Evolutionary conservation across 169 alveolate genomes (phyloP).

Genomic region (Plasmodium chabaudi): DNA sequence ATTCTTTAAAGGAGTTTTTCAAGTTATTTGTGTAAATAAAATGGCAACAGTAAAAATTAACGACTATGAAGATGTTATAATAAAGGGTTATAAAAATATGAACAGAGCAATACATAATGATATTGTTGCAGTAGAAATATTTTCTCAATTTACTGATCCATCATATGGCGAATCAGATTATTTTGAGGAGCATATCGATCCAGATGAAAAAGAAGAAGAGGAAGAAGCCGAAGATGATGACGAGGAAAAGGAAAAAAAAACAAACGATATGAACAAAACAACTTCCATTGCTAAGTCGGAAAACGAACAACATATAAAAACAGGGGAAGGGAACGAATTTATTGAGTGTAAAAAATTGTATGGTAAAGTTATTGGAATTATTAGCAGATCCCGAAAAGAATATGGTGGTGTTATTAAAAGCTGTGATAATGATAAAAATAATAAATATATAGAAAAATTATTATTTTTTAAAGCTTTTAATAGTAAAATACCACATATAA

Average conservation of each 20-base stretch:
- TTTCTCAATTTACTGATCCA: conserved; percentile 85
- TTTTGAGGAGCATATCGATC: conserved; percentile 75
- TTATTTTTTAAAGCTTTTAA: conserved; percentile 93
- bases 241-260: not conserved
- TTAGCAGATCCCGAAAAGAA: conserved; percentile 91
- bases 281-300: conserved; percentile 13
- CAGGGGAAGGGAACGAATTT: conserved; percentile 16
- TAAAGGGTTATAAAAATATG: conserved; percentile 89
- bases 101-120: conserved; percentile 99
- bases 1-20: conserved; percentile 90
- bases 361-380: conserved; percentile 94
- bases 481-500: conserved; percentile 91
- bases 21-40: conserved; percentile 86
- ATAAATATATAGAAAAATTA: conserved; percentile 77
- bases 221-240: conserved; percentile 46
- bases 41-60: conserved; percentile 83
- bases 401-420: conserved; percentile 94
- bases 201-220: conserved; percentile 54
- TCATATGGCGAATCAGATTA: conserved; percentile 77
- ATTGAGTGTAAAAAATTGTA: conserved; percentile 76
- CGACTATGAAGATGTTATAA: conserved; percentile 87
- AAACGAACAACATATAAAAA: conserved; percentile 27
- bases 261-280: not conserved
- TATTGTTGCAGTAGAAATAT: conserved; percentile 94
- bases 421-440: conserved; percentile 74